phyloP scores from a whole-genome alignment of 352 stramenopile species.

The Globisporangium sylvaticum region DNA sequence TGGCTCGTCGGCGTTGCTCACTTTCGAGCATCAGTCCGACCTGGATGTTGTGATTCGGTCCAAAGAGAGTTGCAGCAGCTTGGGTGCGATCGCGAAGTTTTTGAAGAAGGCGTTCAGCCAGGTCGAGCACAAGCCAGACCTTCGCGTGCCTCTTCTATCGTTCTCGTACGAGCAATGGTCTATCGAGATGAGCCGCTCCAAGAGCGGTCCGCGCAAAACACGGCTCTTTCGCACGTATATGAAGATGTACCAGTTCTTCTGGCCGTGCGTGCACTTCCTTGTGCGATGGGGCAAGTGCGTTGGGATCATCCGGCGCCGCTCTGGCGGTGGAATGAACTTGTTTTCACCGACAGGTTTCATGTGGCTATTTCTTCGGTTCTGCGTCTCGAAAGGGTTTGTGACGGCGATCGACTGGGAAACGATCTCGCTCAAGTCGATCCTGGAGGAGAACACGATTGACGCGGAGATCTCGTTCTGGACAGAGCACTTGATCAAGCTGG shows the following conservation, averaged over 20 bases:
- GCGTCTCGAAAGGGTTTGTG: constrained; percentile 43
- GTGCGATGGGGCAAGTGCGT: constrained; percentile 71
- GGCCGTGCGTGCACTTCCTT: constrained; percentile 69
- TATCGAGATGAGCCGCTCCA: constrained; percentile 54
- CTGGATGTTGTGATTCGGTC: constrained; percentile 49
- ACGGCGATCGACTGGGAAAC: constrained; percentile 27
- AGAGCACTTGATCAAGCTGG: constrained; percentile 32
- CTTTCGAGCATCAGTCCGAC: constrained; percentile 76
- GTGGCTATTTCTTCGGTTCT: constrained; percentile 75
- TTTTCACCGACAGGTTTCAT: constrained; percentile 66
- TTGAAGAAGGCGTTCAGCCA: constrained; percentile 29
- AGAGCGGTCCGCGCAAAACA: constrained; percentile 68
- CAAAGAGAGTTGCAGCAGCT: constrained; percentile 16
- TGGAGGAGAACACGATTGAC: constrained; percentile 44
- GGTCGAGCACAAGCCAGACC: constrained; percentile 39
- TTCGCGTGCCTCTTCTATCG: constrained; percentile 57
- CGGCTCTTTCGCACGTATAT: constrained; percentile 68
- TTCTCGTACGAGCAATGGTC: constrained; percentile 66
- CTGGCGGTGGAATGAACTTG: constrained; percentile 44
- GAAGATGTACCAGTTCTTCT: constrained; percentile 64
- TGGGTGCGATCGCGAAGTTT: constrained; percentile 30
- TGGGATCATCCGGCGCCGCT: constrained; percentile 55
- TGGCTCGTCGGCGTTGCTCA: constrained; percentile 65
- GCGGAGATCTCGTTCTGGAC: constrained; percentile 68
- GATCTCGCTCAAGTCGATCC: constrained; percentile 31